These are phyloP conservation scores for Daedaleopsis nitida DNA, from an alignment of 768 basidiomycete genomes.

Conservation along the genomic window DNA sequence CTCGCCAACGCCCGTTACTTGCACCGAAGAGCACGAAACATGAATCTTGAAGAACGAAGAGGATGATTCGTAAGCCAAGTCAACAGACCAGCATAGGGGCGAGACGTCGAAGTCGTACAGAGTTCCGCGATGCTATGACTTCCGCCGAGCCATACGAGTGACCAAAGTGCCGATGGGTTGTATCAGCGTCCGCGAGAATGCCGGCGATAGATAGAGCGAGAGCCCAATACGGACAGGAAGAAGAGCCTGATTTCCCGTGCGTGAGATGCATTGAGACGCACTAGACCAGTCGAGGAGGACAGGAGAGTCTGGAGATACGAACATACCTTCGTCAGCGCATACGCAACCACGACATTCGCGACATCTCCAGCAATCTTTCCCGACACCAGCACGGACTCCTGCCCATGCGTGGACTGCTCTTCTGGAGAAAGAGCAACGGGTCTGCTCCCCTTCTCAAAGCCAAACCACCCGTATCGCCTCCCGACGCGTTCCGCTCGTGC, in stretches of 20 bases:
- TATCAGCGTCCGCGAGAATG: conserved; percentile 66
- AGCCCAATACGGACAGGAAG: conserved; percentile 72
- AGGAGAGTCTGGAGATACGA: not conserved
- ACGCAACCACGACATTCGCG: conserved; percentile 82
- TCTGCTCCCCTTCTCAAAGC: conserved; percentile 55
- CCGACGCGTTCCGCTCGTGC: conserved; percentile 71
- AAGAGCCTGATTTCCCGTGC: conserved; percentile 52
- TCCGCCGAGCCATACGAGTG: conserved; percentile 10
- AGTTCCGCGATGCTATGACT: not conserved
- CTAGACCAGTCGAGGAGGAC: too few species aligned
- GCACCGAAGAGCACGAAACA: too few species aligned
- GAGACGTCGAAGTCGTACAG: too few species aligned
- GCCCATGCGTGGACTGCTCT: not conserved
- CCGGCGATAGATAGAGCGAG: conserved; percentile 73
- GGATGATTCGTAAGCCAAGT: too few species aligned
- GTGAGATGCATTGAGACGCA: too few species aligned
- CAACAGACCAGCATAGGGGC: too few species aligned
- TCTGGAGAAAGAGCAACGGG: not conserved
- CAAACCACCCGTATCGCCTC: conserved; percentile 77
- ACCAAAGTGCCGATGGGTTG: conserved; percentile 48
- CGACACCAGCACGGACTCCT: conserved; percentile 8
- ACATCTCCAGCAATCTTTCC: conserved; percentile 67
- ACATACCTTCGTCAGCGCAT: conserved; percentile 74
- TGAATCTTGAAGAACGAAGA: too few species aligned
- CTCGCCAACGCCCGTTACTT: too few species aligned